These are phyloP conservation scores for Trichosporon coremiiforme DNA, from an alignment of 1,284 basidiomycete species.

Conservation along the genomic window DNA sequence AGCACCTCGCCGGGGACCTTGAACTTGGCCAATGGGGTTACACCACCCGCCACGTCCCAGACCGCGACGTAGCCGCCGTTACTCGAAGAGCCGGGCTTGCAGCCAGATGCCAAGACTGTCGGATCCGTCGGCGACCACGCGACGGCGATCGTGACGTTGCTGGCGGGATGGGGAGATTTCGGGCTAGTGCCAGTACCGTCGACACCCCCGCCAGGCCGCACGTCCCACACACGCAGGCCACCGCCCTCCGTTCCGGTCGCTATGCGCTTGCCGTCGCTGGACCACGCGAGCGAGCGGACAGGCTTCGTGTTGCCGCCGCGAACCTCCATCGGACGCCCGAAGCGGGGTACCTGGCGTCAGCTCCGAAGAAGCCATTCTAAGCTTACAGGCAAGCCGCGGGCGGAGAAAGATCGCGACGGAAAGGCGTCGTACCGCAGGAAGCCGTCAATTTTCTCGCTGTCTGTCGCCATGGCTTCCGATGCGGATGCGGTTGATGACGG, in stretches of 20 bases:
- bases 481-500: background rate
- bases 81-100: conserved; percentile 33
- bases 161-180: conserved; percentile 39
- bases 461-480: background rate
- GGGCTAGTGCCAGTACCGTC: conserved; percentile 11
- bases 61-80: conserved; percentile 39
- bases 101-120: conserved; percentile 45
- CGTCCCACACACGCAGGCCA: conserved; percentile 39
- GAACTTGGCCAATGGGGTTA: conserved; percentile 37
- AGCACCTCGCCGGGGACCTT: conserved; percentile 46
- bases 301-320: conserved; percentile 37
- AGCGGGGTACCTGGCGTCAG: conserved; percentile 34
- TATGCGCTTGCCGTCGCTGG: conserved; percentile 36
- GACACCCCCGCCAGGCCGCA: conserved; percentile 21
- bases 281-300: conserved; percentile 38
- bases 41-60: conserved; percentile 40
- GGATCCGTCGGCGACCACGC: conserved; percentile 51
- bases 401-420: conserved; percentile 30
- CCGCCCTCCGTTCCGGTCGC: conserved; percentile 40
- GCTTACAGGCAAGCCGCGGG: conserved; percentile 38
- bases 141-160: conserved; percentile 42
- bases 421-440: conserved; percentile 34
- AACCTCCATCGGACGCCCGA: conserved; percentile 34
- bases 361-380: no score
- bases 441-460: conserved; percentile 23